A percentile compares a stretch with the other conserved stretches of the same genome.
Conservation (phyloP, 768 basidiomycete genomes). For the Rhizopogon sp. region DNA sequence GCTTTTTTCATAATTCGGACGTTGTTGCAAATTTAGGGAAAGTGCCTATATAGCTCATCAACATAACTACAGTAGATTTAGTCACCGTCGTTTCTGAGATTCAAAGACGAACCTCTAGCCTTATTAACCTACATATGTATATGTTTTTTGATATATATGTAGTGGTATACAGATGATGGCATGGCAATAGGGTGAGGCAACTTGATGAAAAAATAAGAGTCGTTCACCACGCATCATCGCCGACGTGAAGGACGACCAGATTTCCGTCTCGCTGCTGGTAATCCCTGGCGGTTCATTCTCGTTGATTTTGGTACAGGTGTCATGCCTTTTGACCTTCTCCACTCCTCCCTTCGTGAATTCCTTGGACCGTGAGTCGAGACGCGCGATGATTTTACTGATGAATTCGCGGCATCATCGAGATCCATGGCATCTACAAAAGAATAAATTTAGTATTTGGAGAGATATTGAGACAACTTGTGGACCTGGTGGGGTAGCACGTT, state of each 20-base stretch:
- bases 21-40: neutral
- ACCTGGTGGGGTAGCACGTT: slow-evolving; percentile 4
- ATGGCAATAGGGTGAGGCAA: neutral
- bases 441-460: neutral
- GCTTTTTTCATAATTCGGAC: neutral
- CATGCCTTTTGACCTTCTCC: slow-evolving; percentile 79
- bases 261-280: slow-evolving; percentile 53
- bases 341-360: slow-evolving; percentile 71
- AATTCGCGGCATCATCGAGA: slow-evolving; percentile 35
- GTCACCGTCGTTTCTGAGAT: neutral
- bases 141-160: neutral
- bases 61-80: neutral
- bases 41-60: neutral
- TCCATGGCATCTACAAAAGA: slow-evolving; percentile 44
- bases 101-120: neutral
- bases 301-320: slow-evolving; percentile 41
- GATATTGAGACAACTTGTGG: slow-evolving; percentile 16
- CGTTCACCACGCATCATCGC: slow-evolving; percentile 37
- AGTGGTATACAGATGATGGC: neutral
- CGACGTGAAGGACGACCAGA: slow-evolving; percentile 68
- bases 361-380: slow-evolving; percentile 85
- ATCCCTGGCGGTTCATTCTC: slow-evolving; percentile 67
- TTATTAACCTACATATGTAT: neutral
- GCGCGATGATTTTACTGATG: slow-evolving; percentile 25
- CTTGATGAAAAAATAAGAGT: neutral